Base-by-base conservation (phyloP, 306 rosid species). In the Purshia tridentata region DNA sequence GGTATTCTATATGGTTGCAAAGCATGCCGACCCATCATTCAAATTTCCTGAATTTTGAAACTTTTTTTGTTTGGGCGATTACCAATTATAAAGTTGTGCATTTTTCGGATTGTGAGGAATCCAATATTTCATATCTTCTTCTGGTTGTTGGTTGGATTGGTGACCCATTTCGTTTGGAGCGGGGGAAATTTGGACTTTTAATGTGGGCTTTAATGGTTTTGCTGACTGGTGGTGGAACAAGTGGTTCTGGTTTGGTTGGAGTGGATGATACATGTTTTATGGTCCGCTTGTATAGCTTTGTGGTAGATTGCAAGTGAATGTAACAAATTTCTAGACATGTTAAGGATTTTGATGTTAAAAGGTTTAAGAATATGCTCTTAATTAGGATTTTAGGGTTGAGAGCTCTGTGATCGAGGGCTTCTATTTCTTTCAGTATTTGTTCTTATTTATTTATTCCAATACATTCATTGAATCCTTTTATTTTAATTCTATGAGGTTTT, bases 1-100 rank as follows among this genome's bases (percentile, higher is more conserved):
- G 84, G 81, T 81, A 11, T 79, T 66, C 23, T 39, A 6, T 61
- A 15, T 37, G 62, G 78, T 78, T 8, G 57, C 65, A 60, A 53
- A 77, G 55, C 72, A 6, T 20, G 69, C 56, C 13, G 47, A 70
- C 73, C 77, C 71, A 46, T 54, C 13, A 6, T 37, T 6, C 49
- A 42, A 57, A 55, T 45, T 68, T 75, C 29, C 3, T 29, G 5
- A 10, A 10, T 56, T 55, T 54, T 40, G 0, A 3, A 39, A 29
- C 1, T 2, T 13, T 13, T 16, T 46, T 75, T 29, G 35, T 29
- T 16, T 78, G 53, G 40, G 37, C 69, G 29, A 16, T 67, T 45
- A 9, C 29, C 54, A 12, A 10, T 52, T 22, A 57, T 29, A 39
- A 53, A 69, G 18, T 74, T 68, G 19, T 76, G 66, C 63, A 11